Evolutionary conservation across 352 stramenopile species (phyloP), one percentile per base, ranked within the genome.

Genomic region (Blastocystis sp.): DNA sequence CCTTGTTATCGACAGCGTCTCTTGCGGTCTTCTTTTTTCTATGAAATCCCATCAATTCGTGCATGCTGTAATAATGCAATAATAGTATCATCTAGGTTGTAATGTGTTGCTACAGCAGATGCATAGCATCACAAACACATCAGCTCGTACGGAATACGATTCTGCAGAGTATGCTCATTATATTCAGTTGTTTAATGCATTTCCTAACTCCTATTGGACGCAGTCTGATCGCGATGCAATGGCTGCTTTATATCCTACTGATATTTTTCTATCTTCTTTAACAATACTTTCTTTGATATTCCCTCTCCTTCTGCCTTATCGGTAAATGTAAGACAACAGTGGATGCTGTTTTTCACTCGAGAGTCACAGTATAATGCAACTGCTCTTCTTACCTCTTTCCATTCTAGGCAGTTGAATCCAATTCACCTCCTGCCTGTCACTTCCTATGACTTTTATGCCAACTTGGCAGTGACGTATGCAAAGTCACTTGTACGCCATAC

Each of bases 1-100:
- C 73, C 73, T 16, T 85, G 73, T 26, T 65, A 45, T 45, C 45
- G 73, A 20, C 73, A 85, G 37, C 45, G 47, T 7, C 73, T 85
- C 24, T 55, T 85, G 3, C 73, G 73, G 24, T 85, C 73, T 16
- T 66, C 50, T 34, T 85, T 65, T 37, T 85, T 85, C 53, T 85
- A 53, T 43, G 73, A 85, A 26, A 85, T 68, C 47, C 50, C 34
- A 13, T 30, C 9, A n/a, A 26, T 85, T 20, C 73, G 73, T 41
- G 47, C 59, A 16, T 13, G 26, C 50, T 66, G 73, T 85, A 68
- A 3, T 16, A 11, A 18, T 4, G 39, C 39, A 54, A 7, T 20
- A 8, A 8, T 54, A 18, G 34, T 65, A 26, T 68, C 26, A 68
- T 18, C 9, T 45, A 85, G 73, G 50, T 43, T 39, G 20, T 20